Evolutionary conservation across 2,329 filamentous ascomycete species (phyloP).

Genomic region (Pseudogymnoascus sp.): DNA sequence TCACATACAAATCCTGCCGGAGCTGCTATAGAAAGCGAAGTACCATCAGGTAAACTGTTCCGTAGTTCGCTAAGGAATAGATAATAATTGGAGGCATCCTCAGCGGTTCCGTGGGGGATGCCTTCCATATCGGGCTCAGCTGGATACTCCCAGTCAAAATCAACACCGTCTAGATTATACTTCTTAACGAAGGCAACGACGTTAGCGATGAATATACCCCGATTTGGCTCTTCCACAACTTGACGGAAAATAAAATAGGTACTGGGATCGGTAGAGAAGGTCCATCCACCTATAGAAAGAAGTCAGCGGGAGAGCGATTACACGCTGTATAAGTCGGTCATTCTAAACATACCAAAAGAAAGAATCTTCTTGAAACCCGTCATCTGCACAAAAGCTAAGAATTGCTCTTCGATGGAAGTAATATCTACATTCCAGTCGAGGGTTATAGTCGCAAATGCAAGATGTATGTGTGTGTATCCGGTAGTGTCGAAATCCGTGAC

Average conservation of each 20-base stretch:
- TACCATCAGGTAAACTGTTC: conserved; percentile 16
- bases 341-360: no score
- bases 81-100: conserved; percentile 31
- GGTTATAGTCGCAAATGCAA: no score
- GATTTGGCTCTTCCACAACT: conserved; percentile 29
- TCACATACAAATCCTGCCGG: no score
- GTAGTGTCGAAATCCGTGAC: no score
- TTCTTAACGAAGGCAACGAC: conserved; percentile 31
- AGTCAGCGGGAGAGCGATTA: no score
- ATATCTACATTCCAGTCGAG: no score
- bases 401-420: no score
- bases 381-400: conserved; percentile 14
- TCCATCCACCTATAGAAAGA: conserved; percentile 38
- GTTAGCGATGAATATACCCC: conserved; percentile 28
- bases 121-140: conserved; percentile 32
- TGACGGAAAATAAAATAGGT: conserved; percentile 35
- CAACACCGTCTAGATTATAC: conserved; percentile 28
- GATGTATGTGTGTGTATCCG: no score
- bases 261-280: conserved; percentile 32
- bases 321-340: no score
- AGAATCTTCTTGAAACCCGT: no score
- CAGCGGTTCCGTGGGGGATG: conserved; percentile 26
- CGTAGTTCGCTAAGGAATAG: conserved; percentile 27
- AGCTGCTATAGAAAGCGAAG: no score
- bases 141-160: conserved; percentile 31